A percentile compares a stretch with the other conserved stretches of the same genome.
Conservation (phyloP, 768 basidiomycete genomes). For the Leccinum aurantiacum region DNA sequence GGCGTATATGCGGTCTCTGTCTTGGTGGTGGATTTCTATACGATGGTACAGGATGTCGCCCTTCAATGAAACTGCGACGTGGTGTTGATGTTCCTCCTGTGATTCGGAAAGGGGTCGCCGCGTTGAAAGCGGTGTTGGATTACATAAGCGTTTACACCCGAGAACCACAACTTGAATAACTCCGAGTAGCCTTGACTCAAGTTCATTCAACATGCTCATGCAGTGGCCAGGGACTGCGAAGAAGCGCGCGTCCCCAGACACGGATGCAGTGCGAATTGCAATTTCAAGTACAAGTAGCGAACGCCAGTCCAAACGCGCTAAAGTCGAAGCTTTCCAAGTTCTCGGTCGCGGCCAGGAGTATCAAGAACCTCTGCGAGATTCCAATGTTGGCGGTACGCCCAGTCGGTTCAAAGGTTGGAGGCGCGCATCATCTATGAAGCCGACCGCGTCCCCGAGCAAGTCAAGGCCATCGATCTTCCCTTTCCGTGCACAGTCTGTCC, state of each 20-base stretch:
- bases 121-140: background rate
- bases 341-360: slow-evolving; percentile 14
- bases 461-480: slow-evolving; percentile 11
- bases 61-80: too few species aligned
- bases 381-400: slow-evolving; percentile 6
- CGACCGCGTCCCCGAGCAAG: slow-evolving; percentile 18
- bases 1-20: too few species aligned
- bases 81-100: too few species aligned
- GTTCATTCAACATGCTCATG: background rate
- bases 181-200: background rate
- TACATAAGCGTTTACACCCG: background rate
- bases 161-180: background rate
- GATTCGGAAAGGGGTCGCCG: too few species aligned
- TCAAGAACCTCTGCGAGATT: slow-evolving; percentile 23
- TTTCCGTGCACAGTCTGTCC: slow-evolving; percentile 32
- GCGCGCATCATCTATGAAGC: slow-evolving; percentile 28
- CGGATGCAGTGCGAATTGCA: slow-evolving; percentile 8
- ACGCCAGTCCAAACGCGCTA: slow-evolving; percentile 28
- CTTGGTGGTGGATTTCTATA: too few species aligned
- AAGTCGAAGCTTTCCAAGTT: slow-evolving; percentile 20
- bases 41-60: too few species aligned
- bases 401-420: slow-evolving; percentile 1
- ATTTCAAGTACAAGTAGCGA: slow-evolving; percentile 15
- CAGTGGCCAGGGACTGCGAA: slow-evolving; percentile 18
- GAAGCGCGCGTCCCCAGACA: slow-evolving; percentile 33